Evolutionary conservation across 805 yeast genomes (phyloP).

Genomic region (Cyberlindnera lachancei): DNA sequence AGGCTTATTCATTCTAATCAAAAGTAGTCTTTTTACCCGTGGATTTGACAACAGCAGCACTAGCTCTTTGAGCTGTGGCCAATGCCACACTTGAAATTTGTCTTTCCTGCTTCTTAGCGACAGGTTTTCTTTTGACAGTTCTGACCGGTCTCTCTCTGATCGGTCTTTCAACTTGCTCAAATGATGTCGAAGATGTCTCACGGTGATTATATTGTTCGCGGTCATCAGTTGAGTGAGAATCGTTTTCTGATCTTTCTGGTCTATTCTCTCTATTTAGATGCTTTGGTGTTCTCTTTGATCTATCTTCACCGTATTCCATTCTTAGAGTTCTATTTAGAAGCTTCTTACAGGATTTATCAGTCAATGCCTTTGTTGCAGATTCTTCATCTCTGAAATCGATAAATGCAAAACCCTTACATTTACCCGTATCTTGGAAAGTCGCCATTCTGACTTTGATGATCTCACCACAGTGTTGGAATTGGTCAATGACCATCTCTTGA

Average conservation of each 20-base stretch:
- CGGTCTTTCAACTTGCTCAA: slow-evolving; percentile 13
- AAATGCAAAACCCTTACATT: slow-evolving; percentile 95
- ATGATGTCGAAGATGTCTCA: background rate
- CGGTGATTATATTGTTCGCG: slow-evolving; percentile 14
- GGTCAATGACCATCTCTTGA: slow-evolving; percentile 66
- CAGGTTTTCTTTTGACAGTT: slow-evolving; percentile 2
- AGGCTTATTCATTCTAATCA: too few relatives aligned
- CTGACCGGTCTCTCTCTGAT: slow-evolving; percentile 18
- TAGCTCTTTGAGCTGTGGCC: slow-evolving; percentile 82
- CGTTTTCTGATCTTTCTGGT: slow-evolving; percentile 3
- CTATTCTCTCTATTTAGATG: slow-evolving; percentile 5
- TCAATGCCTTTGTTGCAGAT: slow-evolving; percentile 78
- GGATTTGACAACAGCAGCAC: slow-evolving; percentile 82
- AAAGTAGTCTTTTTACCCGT: slow-evolving; percentile 72
- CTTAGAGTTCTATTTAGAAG: slow-evolving; percentile 70
- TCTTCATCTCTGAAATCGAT: slow-evolving; percentile 75
- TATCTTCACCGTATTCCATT: slow-evolving; percentile 91
- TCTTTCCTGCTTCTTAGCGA: slow-evolving; percentile 11
- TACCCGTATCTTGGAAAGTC: slow-evolving; percentile 93
- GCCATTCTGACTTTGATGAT: slow-evolving; percentile 87
- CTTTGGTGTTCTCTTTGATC: slow-evolving; percentile 55
- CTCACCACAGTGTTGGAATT: slow-evolving; percentile 88
- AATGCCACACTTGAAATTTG: slow-evolving; percentile 74
- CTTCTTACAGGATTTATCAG: slow-evolving; percentile 57
- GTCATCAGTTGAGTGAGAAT: slow-evolving; percentile 5